Evolutionary conservation across 805 yeast genomes (phyloP).

Genomic region (Tetrapisispora arboricola): DNA sequence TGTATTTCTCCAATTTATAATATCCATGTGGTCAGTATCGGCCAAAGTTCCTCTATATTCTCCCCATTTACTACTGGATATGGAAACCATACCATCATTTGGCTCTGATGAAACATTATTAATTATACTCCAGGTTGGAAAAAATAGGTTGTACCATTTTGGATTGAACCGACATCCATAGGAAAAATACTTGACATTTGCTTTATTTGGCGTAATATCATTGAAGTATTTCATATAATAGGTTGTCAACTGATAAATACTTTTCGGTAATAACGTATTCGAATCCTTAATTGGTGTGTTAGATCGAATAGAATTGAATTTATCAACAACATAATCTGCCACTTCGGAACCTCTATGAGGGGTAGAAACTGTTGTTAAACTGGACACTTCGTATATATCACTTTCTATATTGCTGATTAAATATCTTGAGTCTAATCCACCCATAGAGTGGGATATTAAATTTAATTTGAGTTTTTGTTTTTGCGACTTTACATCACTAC

Average conservation of each 20-base stretch:
- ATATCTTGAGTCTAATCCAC: constrained; percentile 79
- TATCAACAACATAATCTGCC: constrained; percentile 54
- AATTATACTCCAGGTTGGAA: constrained; percentile 56
- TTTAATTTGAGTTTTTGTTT: constrained; percentile 41
- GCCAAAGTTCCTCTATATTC: constrained; percentile 66
- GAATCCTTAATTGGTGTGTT: constrained; percentile 14
- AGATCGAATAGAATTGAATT: constrained; percentile 19
- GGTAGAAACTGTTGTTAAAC: constrained; percentile 76
- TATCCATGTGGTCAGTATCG: constrained; percentile 74
- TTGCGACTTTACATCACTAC: not conserved
- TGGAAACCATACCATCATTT: constrained; percentile 83
- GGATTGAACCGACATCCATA: constrained; percentile 74
- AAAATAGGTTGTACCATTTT: constrained; percentile 48
- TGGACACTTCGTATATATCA: constrained; percentile 45
- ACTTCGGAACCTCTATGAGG: constrained; percentile 84
- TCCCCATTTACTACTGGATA: constrained; percentile 76
- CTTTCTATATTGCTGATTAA: constrained; percentile 47
- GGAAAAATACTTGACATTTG: constrained; percentile 62
- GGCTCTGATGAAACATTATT: constrained; percentile 36
- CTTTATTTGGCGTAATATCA: constrained; percentile 39
- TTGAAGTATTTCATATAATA: constrained; percentile 45
- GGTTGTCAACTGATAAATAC: constrained; percentile 61
- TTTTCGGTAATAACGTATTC: constrained; percentile 26
- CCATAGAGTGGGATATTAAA: constrained; percentile 86
- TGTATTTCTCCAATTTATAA: constrained; percentile 71